Percentiles rank a stretch among this genome's conserved stretches.
Evolutionary conservation across 306 rosid genomes (phyloP).

Genomic region (Gillenia trifoliata): DNA sequence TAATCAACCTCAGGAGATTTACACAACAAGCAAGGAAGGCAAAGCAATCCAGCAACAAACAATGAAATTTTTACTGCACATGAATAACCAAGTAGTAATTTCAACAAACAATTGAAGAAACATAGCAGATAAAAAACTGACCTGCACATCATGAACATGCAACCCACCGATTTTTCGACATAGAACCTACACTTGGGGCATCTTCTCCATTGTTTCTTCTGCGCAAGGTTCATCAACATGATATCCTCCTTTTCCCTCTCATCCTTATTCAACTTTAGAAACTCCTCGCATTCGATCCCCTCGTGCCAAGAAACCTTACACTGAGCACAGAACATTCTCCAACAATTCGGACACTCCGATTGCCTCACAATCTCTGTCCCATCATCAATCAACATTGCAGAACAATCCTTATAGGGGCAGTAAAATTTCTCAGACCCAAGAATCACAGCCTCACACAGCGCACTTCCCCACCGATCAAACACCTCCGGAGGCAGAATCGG

Average conservation of each 20-base stretch:
- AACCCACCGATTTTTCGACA: slow-evolving; percentile 38
- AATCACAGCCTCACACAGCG: slow-evolving; percentile 33
- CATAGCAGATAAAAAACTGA: not conserved
- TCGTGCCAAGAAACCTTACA: slow-evolving; percentile 65
- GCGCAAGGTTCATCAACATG: slow-evolving; percentile 35
- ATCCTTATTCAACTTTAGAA: slow-evolving; percentile 24
- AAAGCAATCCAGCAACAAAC: not conserved
- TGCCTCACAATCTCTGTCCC: slow-evolving; percentile 11
- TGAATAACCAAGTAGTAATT: not conserved
- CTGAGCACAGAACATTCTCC: slow-evolving; percentile 53
- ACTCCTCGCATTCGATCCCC: slow-evolving; percentile 40
- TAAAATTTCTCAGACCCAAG: slow-evolving; percentile 20
- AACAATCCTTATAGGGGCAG: slow-evolving; percentile 61
- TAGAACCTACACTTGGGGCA: slow-evolving; percentile 46
- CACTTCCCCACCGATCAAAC: slow-evolving; percentile 39
- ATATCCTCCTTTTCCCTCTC: slow-evolving; percentile 40
- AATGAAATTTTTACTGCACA: not conserved
- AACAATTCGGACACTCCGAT: slow-evolving; percentile 53
- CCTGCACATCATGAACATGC: slow-evolving; percentile 14
- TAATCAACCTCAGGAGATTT: not conserved
- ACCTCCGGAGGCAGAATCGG: slow-evolving; percentile 33
- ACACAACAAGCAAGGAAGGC: not conserved
- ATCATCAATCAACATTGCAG: slow-evolving; percentile 37
- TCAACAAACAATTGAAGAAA: not conserved
- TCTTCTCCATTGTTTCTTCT: slow-evolving; percentile 35